Percentiles rank a stretch among this genome's conserved stretches.
Evolutionary conservation across 805 yeast species (phyloP).

Genomic region (Candida tallmaniae): DNA sequence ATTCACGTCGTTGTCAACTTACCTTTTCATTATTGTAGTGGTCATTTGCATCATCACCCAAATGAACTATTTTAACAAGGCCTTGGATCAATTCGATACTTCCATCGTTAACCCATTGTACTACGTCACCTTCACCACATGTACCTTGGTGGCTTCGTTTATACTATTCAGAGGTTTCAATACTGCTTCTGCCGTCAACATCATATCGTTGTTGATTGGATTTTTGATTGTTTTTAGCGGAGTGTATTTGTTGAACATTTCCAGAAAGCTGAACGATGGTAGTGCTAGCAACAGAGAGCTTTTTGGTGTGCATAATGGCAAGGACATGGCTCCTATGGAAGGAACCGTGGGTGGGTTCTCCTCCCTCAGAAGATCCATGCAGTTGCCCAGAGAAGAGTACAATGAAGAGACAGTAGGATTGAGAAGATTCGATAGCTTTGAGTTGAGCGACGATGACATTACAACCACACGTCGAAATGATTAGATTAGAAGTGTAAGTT

Average conservation of each 20-base stretch:
- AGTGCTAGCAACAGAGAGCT: conserved; percentile 47
- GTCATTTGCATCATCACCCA: conserved; percentile 80
- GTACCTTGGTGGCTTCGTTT: conserved; percentile 80
- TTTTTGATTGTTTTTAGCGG: conserved; percentile 85
- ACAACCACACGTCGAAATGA: conserved; percentile 2
- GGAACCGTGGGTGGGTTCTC: conserved; percentile 71
- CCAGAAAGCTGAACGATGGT: conserved; percentile 59
- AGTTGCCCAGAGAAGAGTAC: conserved; percentile 45
- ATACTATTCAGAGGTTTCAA: conserved; percentile 83
- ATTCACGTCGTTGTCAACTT: conserved; percentile 79
- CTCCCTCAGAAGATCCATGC: conserved; percentile 75
- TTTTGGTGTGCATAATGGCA: conserved; percentile 52
- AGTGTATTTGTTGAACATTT: conserved; percentile 74
- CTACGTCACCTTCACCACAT: conserved; percentile 88
- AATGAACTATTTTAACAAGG: conserved; percentile 92
- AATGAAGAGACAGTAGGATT: conserved; percentile 48
- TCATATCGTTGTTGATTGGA: conserved; percentile 78
- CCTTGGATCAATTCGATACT: conserved; percentile 88
- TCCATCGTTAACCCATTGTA: conserved; percentile 88
- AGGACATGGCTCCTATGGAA: conserved; percentile 65
- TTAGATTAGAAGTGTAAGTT: too few species aligned
- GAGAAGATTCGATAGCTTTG: conserved; percentile 61
- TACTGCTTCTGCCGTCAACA: conserved; percentile 73
- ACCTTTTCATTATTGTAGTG: conserved; percentile 73
- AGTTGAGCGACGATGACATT: conserved; percentile 40